phyloP scores from a whole-genome alignment of 345 rosid genomes.

The Corchorus capsularis region DNA sequence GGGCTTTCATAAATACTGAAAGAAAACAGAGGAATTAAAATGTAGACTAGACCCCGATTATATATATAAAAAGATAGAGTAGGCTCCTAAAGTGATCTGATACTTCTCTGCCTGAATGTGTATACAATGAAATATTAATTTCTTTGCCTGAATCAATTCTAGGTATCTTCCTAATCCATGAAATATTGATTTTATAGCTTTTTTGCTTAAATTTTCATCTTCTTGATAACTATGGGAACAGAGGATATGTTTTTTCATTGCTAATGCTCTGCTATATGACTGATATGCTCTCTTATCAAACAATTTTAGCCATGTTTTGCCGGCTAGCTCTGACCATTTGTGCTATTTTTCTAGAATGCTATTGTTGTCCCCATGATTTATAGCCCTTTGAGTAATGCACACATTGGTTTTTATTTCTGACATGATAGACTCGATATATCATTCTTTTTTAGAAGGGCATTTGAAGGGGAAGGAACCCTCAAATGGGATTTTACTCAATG shows the following conservation, averaged over 20 bases:
- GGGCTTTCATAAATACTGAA: neutral
- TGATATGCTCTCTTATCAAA: neutral
- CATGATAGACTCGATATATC: too few species aligned
- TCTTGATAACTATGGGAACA: neutral
- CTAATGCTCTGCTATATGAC: neutral
- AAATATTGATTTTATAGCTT: too few species aligned
- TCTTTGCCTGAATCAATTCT: too few species aligned
- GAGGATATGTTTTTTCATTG: neutral
- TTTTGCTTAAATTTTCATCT: neutral
- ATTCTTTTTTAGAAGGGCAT: too few species aligned
- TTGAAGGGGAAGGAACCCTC: too few species aligned
- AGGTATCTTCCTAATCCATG: too few species aligned
- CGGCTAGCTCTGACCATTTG: neutral
- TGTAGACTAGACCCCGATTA: neutral
- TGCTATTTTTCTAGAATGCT: neutral
- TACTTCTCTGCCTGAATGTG: neutral
- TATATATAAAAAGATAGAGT: neutral
- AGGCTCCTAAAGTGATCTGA: neutral
- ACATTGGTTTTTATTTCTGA: too few species aligned
- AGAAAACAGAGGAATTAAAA: neutral
- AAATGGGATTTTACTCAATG: too few species aligned
- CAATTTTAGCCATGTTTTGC: neutral
- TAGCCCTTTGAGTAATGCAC: neutral
- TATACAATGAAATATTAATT: neutral
- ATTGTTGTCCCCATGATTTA: too few species aligned